A percentile compares a stretch with the other conserved stretches of the same genome.
These are phyloP conservation scores for Nymphaea colorata DNA, from an alignment of 164 flowering plant species.

Conservation along the genomic window DNA sequence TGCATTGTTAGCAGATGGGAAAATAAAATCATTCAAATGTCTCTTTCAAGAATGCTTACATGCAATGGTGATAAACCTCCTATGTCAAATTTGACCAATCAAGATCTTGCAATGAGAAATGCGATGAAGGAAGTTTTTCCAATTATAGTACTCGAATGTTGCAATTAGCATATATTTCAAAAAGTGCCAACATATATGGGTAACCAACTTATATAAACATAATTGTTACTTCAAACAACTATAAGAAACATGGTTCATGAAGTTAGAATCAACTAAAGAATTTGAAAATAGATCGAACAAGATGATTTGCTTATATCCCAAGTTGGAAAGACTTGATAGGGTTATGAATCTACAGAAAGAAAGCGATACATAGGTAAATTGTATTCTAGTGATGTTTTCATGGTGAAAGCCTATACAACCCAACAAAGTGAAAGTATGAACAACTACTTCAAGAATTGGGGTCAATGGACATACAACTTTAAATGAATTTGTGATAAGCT, in stretches of 20 bases:
- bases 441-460: no score
- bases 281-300: background rate
- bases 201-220: no score
- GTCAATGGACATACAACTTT: no score
- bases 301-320: background rate
- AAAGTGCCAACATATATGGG: background rate
- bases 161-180: background rate
- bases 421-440: background rate
- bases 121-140: background rate
- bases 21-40: background rate
- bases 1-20: conserved; percentile 4
- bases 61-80: background rate
- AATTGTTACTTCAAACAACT: no score
- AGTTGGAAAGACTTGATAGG: background rate
- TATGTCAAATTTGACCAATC: background rate
- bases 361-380: background rate
- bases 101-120: background rate
- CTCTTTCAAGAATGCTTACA: background rate
- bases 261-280: background rate
- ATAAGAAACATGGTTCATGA: background rate
- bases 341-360: background rate
- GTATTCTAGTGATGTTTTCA: no score
- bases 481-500: no score
- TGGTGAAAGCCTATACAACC: background rate
- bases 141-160: background rate